Base-by-base conservation (phyloP, 1,284 basidiomycete genomes). In the Trametes versicolor region DNA sequence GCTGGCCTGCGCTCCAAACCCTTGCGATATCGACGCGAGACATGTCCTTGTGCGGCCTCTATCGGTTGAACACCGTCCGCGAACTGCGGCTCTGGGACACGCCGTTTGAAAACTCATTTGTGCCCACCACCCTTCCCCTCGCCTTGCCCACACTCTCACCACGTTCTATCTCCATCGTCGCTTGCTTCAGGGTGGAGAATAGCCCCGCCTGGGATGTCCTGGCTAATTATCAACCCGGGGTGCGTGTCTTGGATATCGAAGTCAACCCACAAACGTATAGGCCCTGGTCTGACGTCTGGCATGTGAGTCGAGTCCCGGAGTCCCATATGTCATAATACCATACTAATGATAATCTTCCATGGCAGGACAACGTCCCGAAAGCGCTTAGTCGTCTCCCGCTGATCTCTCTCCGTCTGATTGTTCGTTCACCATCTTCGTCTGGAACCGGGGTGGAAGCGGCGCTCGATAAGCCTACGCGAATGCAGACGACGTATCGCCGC, bases 231-330 rank as follows among this genome's bases (percentile, higher is more conserved):
- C 4, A 41, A 23, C 39, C 19, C 10, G 53, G 37, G 23, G 25
- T 55, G 2, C 53, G 53, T 15, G 7, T 43, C 15, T 21, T 55
- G 39, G 53, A 55, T 39, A n/a, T 55, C 12, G 39, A 29, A 12
- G 53, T 55, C 15, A 43, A 25, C 37, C 53, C 53, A 6, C 53
- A 25, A 17, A 21, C 37, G 4, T 55, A 55, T 25, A 39, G 23
- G 17, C 53, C 53, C 8, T 55, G 53, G 53, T 55, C 37, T 17
- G 53, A 55, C 17, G 25, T 25, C 4, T 55, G 53, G 53, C 53
- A 23, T 39, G 53, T 55, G 27, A 55, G 37, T 25, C 19, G 13
- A 23, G 4, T 23, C 29, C 4, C 8, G 21, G 10, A 12, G 32
- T 13, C 12, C 34, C 19, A 2, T 12, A 5, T 34, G n/a, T 21